Evolutionary conservation across 2,329 filamentous ascomycete species (phyloP), one percentile per base, ranked within the genome.

Genomic region (Hypoxylon sp.): DNA sequence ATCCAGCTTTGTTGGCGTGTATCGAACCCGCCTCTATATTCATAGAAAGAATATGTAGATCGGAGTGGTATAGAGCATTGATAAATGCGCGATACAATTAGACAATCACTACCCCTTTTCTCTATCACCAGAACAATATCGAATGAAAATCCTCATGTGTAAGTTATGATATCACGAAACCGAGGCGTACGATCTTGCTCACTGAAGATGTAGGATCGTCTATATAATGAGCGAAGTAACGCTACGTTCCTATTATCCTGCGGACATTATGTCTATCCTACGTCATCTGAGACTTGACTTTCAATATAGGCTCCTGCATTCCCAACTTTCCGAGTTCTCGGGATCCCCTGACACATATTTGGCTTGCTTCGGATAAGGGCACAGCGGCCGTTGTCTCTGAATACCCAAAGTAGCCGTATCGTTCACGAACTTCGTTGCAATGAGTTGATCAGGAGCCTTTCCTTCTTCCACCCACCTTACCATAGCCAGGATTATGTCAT

Each of bases 401-500:
- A 77, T 59, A 3, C 74, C 75, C 0, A 66, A 33, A 0, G 71
- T 42, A 3, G 63, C 69, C 6, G 52, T 74, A 47, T 77, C 75
- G 37, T 74, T 74, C 17, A 73, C 67, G 53, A 73, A 78, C 61
- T 78, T 78, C 14, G 75, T 78, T 14, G 75, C 76, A 14, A 77
- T 73, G 26, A 78, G 63, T 22, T 71, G 63, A 10, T 75, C 70
- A 0, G 75, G 76, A 19, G 73, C 74, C 42, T 46, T 48, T 0
- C 76, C 78, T 6, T 75, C 67, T 72, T 82, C 81, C 2, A 82
- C 79, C 80, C 80, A 82, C 11, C 67, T 66, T 73, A 81, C 71
- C 72, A 83, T 73, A 6, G 78, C 77, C 19, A 80, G 59, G 37
- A 82, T 66, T 11, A 76, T 75, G 58, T 83, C 80, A 55, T 82